Evolutionary conservation across 768 basidiomycete species (phyloP).

Genomic region (Saitozyma podzolica): DNA sequence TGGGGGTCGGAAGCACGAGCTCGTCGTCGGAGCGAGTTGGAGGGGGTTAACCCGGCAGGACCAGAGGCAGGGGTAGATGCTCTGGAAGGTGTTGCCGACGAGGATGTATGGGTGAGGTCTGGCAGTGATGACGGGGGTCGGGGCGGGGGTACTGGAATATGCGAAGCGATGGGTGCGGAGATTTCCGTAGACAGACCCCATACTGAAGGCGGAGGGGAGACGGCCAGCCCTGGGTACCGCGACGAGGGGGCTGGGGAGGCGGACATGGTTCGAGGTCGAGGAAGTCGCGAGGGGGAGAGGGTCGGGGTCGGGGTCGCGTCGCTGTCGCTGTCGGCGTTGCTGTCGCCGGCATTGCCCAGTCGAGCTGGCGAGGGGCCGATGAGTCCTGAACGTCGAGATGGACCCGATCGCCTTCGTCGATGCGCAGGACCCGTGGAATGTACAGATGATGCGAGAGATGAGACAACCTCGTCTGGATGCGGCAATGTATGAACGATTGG

Average conservation of each 20-base stretch:
- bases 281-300: neutral
- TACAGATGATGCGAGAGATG: neutral
- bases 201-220: neutral
- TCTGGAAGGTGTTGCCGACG: neutral
- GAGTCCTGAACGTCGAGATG: no score
- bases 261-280: neutral
- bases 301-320: no score
- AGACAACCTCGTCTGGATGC: neutral
- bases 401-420: neutral
- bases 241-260: neutral
- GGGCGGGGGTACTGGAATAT: neutral
- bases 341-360: neutral
- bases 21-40: neutral
- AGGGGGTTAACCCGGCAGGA: neutral
- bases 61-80: neutral
- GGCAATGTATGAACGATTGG: conserved; percentile 3
- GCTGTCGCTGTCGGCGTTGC: neutral
- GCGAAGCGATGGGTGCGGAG: conserved; percentile 3
- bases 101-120: neutral
- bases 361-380: conserved; percentile 7
- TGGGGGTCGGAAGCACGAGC: neutral
- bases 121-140: neutral
- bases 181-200: neutral
- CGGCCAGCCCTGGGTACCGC: neutral
- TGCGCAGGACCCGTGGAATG: neutral